A percentile compares a stretch with the other conserved stretches of the same genome.
These are phyloP conservation scores for Endothia cerciana DNA, from an alignment of 2,329 filamentous ascomycete species.

Conservation along the genomic window DNA sequence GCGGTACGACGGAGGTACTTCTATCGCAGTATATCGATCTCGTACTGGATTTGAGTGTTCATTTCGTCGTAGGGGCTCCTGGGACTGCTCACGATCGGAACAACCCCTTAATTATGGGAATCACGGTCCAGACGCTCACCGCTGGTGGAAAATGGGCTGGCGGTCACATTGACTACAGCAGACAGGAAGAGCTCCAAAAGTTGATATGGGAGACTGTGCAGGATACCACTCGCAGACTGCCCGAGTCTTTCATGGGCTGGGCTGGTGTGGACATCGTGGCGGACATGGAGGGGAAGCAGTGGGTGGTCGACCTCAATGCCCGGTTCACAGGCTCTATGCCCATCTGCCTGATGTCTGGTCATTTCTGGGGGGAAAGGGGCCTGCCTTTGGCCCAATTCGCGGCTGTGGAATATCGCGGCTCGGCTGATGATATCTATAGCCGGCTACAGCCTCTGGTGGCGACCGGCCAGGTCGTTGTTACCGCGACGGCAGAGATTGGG, in stretches of 20 bases:
- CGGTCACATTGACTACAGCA: slow-evolving; percentile 33
- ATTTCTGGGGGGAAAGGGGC: slow-evolving; percentile 32
- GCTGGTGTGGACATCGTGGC: slow-evolving; percentile 34
- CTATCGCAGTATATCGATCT: slow-evolving; percentile 32
- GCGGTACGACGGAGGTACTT: slow-evolving; percentile 32
- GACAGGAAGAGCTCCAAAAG: slow-evolving; percentile 26
- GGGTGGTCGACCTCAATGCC: slow-evolving; percentile 34
- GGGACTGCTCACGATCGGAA: slow-evolving; percentile 27
- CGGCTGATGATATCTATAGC: slow-evolving; percentile 30
- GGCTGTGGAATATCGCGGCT: slow-evolving; percentile 31
- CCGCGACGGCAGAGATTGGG: slow-evolving; percentile 31
- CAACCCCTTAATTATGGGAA: slow-evolving; percentile 31
- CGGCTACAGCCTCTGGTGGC: slow-evolving; percentile 26
- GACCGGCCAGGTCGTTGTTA: slow-evolving; percentile 31
- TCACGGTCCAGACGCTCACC: slow-evolving; percentile 33
- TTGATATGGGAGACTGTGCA: slow-evolving; percentile 31
- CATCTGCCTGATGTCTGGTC: slow-evolving; percentile 33
- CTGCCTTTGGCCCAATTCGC: slow-evolving; percentile 32
- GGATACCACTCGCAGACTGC: slow-evolving; percentile 31
- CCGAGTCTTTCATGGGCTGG: slow-evolving; percentile 32
- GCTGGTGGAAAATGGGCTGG: slow-evolving; percentile 32
- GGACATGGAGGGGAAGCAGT: slow-evolving; percentile 29
- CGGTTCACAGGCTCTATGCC: slow-evolving; percentile 35
- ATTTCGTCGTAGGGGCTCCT: slow-evolving; percentile 33
- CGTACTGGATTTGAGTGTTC: slow-evolving; percentile 32